Conservation (phyloP, 106 monocot species). For the Chionographis japonica region DNA sequence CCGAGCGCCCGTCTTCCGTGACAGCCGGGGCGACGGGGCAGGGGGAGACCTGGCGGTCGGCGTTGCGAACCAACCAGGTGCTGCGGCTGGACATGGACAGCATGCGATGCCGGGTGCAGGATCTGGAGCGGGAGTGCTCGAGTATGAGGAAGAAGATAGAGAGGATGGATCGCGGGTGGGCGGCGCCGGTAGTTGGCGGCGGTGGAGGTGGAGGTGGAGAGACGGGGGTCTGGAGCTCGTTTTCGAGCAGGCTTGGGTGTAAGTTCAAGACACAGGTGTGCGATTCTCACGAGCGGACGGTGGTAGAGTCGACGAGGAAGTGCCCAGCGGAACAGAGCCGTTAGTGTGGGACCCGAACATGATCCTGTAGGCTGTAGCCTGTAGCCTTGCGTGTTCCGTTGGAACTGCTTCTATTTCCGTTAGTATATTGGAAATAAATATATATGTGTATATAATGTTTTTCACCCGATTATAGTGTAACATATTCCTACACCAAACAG, state of each 20-base stretch:
- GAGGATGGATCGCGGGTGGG: slow-evolving; percentile 42
- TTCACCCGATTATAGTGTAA: too few species aligned
- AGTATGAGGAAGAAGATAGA: slow-evolving; percentile 75
- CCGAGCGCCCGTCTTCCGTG: neutral
- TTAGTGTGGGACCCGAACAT: too few species aligned
- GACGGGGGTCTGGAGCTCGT: slow-evolving; percentile 7
- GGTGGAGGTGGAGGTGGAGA: neutral
- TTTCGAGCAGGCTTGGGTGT: slow-evolving; percentile 60
- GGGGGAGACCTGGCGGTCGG: slow-evolving; percentile 28
- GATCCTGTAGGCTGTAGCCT: too few species aligned
- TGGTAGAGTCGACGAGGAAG: slow-evolving; percentile 21
- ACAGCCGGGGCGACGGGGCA: too few species aligned
- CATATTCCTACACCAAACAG: too few species aligned
- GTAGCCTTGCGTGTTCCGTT: too few species aligned
- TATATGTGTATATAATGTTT: too few species aligned
- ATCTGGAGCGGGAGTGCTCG: slow-evolving; percentile 83
- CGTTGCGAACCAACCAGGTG: slow-evolving; percentile 62
- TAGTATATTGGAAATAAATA: too few species aligned
- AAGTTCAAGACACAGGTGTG: slow-evolving; percentile 82
- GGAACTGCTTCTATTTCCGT: too few species aligned
- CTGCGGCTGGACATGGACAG: slow-evolving; percentile 91
- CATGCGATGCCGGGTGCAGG: slow-evolving; percentile 77
- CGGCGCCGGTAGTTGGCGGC: neutral
- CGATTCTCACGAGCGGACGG: slow-evolving; percentile 66
- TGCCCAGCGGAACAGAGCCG: neutral